These are phyloP conservation scores for Puccinia coronata DNA, from an alignment of 1,284 basidiomycete genomes.

Conservation along the genomic window DNA sequence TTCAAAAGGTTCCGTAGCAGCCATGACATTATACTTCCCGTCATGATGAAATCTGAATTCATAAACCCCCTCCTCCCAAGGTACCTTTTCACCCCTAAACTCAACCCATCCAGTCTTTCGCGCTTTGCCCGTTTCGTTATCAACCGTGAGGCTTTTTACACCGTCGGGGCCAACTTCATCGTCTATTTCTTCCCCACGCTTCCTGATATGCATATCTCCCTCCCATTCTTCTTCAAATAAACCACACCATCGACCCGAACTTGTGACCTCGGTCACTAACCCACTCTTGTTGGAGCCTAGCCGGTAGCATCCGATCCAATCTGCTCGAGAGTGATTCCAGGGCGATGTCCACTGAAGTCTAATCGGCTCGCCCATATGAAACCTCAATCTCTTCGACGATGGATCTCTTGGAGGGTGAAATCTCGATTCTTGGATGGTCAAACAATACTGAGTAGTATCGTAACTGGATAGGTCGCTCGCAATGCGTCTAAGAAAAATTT, in stretches of 20 bases:
- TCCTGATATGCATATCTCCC: constrained; percentile 71
- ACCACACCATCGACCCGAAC: constrained; percentile 87
- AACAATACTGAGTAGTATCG: constrained; percentile 75
- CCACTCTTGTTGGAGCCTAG: constrained; percentile 79
- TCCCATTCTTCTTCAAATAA: constrained; percentile 91
- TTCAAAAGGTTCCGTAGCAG: constrained; percentile 76
- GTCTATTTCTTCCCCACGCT: constrained; percentile 55
- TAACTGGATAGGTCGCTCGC: constrained; percentile 76
- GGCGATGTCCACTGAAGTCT: constrained; percentile 84
- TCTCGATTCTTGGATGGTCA: constrained; percentile 66
- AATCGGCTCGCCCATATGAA: constrained; percentile 89
- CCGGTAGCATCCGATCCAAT: constrained; percentile 97
- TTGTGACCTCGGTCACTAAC: constrained; percentile 80
- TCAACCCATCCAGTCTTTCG: constrained; percentile 67
- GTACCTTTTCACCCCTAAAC: constrained; percentile 75
- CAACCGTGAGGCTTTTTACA: constrained; percentile 55
- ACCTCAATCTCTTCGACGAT: constrained; percentile 63
- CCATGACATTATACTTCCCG: constrained; percentile 92
- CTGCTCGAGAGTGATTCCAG: constrained; percentile 79
- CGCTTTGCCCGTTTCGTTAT: constrained; percentile 52
- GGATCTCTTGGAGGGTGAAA: constrained; percentile 52
- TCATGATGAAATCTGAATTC: constrained; percentile 69
- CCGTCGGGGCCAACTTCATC: constrained; percentile 41
- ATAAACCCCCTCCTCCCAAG: constrained; percentile 82
- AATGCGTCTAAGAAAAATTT: constrained; percentile 67